Percentiles rank a stretch among this genome's conserved stretches.
These are phyloP conservation scores for Oxytropis ochrocephala DNA, from an alignment of 306 rosid genomes.

Conservation along the genomic window DNA sequence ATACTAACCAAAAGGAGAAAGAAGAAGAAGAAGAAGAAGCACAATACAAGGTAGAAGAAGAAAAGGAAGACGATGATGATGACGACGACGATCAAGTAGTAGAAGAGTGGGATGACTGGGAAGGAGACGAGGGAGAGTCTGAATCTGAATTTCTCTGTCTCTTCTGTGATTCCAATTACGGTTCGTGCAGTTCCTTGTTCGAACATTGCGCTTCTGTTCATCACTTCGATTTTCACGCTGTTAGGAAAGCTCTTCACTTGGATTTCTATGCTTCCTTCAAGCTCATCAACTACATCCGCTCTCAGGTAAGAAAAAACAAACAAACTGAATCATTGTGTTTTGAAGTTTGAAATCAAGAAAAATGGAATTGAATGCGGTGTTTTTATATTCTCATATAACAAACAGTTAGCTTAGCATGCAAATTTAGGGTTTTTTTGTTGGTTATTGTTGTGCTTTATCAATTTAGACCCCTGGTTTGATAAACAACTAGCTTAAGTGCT, in stretches of 20 bases:
- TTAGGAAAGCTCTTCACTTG: conserved; percentile 35
- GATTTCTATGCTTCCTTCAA: conserved; percentile 76
- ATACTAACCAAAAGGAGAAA: background rate
- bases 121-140: conserved; percentile 36
- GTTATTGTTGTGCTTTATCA: too few species aligned
- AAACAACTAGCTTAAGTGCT: too few species aligned
- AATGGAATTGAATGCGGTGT: too few species aligned
- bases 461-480: too few species aligned
- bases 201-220: conserved; percentile 57
- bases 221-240: conserved; percentile 50
- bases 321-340: background rate
- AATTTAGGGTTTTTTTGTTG: too few species aligned
- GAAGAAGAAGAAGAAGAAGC: conserved; percentile 25
- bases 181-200: conserved; percentile 38
- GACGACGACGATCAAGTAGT: conserved; percentile 18
- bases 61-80: conserved; percentile 25
- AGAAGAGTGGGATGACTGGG: conserved; percentile 62
- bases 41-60: background rate
- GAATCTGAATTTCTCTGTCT: conserved; percentile 47
- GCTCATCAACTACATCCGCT: conserved; percentile 74
- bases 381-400: too few species aligned
- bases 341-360: background rate
- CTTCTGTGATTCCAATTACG: conserved; percentile 57
- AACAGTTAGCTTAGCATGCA: too few species aligned
- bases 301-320: conserved; percentile 30